Evolutionary conservation across 2,329 filamentous ascomycete genomes (phyloP).

Genomic region (Pestalotiopsis sp.): DNA sequence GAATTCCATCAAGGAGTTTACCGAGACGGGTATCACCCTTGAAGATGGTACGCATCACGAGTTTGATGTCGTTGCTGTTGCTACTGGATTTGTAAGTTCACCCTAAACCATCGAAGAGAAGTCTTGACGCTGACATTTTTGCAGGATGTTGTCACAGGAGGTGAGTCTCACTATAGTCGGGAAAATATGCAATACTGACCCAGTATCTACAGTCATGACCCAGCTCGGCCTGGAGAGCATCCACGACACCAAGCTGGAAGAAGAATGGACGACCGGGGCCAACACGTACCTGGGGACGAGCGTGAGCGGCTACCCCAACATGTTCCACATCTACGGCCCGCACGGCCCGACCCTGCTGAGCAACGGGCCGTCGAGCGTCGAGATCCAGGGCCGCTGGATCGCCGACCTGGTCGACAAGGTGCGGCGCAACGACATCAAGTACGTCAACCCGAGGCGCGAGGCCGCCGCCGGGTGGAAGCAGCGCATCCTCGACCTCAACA

Average conservation of each 20-base stretch:
- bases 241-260: conserved; percentile 35
- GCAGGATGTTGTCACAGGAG: conserved; percentile 10
- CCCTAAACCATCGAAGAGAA: neutral
- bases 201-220: neutral
- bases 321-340: conserved; percentile 54
- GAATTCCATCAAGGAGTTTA: conserved; percentile 43
- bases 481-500: conserved; percentile 46
- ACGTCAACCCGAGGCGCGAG: conserved; percentile 51
- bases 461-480: conserved; percentile 52
- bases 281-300: conserved; percentile 48
- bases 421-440: conserved; percentile 45
- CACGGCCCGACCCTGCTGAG: conserved; percentile 59
- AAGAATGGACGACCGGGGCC: conserved; percentile 36
- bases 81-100: conserved; percentile 47
- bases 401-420: conserved; percentile 52
- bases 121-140: neutral
- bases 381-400: conserved; percentile 61
- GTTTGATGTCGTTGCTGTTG: conserved; percentile 46
- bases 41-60: conserved; percentile 43
- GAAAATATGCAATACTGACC: neutral
- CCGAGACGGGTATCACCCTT: conserved; percentile 39
- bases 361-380: conserved; percentile 58
- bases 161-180: neutral
- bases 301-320: conserved; percentile 28
- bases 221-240: conserved; percentile 44